These are phyloP conservation scores for Heliamphora pulchella DNA, from an alignment of 179 eudicot genomes.

Conservation along the genomic window DNA sequence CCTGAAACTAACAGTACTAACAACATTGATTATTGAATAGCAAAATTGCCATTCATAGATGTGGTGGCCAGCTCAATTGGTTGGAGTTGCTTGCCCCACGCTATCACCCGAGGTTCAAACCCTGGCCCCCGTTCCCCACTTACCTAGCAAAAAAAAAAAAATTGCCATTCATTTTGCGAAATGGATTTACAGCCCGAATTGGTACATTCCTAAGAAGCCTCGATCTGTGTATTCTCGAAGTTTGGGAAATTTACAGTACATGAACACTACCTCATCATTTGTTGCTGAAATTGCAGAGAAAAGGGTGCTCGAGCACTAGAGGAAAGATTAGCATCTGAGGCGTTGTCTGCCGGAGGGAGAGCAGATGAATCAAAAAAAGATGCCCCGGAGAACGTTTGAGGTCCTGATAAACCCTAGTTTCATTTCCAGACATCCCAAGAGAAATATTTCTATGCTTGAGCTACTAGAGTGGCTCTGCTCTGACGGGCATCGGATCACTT, in stretches of 20 bases:
- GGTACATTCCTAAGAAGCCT: background rate
- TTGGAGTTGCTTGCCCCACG: too few relatives aligned
- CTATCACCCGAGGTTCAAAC: too few relatives aligned
- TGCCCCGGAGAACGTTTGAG: slow-evolving; percentile 53
- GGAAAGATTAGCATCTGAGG: slow-evolving; percentile 88
- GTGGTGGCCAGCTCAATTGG: too few relatives aligned
- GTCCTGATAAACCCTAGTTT: background rate
- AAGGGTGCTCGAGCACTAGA: slow-evolving; percentile 94
- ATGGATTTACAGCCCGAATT: too few relatives aligned
- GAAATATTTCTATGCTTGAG: background rate
- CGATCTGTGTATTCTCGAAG: background rate
- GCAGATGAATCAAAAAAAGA: slow-evolving; percentile 48
- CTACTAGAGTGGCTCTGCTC: background rate
- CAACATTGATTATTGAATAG: background rate
- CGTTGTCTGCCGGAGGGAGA: slow-evolving; percentile 43
- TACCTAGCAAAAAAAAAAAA: too few relatives aligned
- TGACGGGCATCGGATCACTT: background rate
- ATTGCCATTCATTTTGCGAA: too few relatives aligned
- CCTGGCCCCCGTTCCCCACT: too few relatives aligned
- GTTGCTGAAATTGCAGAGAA: slow-evolving; percentile 50
- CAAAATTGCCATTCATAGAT: too few relatives aligned
- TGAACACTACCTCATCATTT: slow-evolving; percentile 7
- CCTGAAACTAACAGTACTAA: background rate
- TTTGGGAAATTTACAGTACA: background rate
- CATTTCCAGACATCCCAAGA: background rate